Conservation (phyloP, 257 asterid genomes). For the Cruciata laevipes region DNA sequence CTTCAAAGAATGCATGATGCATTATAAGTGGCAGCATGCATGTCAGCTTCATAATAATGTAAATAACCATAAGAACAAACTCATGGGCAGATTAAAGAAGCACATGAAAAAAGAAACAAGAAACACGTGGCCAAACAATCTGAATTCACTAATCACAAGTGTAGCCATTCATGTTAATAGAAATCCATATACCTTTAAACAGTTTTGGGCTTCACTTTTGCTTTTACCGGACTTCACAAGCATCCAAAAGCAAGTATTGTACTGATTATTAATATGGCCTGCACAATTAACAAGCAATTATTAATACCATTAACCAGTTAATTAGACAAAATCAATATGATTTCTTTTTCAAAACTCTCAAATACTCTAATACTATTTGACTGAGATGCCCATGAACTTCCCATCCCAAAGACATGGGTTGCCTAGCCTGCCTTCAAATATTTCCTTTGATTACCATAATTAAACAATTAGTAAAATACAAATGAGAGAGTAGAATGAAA, state of each 20-base stretch:
- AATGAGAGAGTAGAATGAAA: no score
- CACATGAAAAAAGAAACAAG: no score
- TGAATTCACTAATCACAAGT: not conserved
- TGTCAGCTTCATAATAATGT: not conserved
- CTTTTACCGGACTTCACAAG: conserved; percentile 84
- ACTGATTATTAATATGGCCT: conserved; percentile 94
- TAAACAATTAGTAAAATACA: no score
- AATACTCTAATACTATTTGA: not conserved
- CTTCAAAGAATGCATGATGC: no score
- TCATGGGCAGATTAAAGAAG: not conserved
- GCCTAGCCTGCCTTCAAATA: not conserved
- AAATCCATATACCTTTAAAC: conserved; percentile 43
- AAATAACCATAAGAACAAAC: no score
- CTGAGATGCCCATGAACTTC: no score
- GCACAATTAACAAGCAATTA: conserved; percentile 15
- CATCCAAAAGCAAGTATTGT: conserved; percentile 93
- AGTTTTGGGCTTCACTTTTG: conserved; percentile 61
- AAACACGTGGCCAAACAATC: no score
- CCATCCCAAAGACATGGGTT: not conserved
- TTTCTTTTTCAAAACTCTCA: not conserved
- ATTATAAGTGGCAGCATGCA: not conserved
- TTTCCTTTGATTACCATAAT: not conserved
- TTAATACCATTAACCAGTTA: not conserved
- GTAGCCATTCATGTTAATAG: not conserved
- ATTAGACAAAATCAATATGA: conserved; percentile 1